These are phyloP conservation scores for Solanum bukasovii DNA, from an alignment of 257 asterid species.

Conservation along the genomic window DNA sequence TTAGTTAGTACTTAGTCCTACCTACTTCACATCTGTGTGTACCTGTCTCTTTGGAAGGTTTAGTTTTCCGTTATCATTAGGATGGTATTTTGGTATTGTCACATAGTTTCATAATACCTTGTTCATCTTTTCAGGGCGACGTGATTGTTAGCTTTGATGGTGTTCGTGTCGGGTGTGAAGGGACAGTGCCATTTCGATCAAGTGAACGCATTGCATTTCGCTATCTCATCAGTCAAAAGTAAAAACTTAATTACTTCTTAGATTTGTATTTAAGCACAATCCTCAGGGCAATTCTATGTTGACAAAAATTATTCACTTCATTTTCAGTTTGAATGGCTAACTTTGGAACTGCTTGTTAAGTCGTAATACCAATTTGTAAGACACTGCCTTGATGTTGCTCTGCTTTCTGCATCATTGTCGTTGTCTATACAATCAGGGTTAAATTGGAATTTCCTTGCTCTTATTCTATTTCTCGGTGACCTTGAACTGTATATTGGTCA, in stretches of 20 bases:
- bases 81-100: neutral
- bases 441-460: neutral
- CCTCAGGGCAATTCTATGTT: neutral
- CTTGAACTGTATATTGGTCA: neutral
- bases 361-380: neutral
- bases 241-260: conserved; percentile 11
- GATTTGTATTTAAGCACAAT: neutral
- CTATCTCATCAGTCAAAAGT: conserved; percentile 85
- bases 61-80: neutral
- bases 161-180: conserved; percentile 87
- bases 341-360: neutral
- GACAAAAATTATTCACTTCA: neutral
- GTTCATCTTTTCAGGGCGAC: conserved; percentile 58
- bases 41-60: neutral
- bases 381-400: neutral
- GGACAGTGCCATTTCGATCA: conserved; percentile 92
- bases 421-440: neutral
- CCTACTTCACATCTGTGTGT: neutral
- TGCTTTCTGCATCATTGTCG: neutral
- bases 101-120: neutral
- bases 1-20: neutral
- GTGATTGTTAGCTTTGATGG: conserved; percentile 84
- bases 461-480: neutral
- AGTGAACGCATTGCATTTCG: conserved; percentile 95
- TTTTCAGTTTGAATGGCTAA: neutral